Conservation (phyloP, 345 rosid species). For the Aegle marmelos region DNA sequence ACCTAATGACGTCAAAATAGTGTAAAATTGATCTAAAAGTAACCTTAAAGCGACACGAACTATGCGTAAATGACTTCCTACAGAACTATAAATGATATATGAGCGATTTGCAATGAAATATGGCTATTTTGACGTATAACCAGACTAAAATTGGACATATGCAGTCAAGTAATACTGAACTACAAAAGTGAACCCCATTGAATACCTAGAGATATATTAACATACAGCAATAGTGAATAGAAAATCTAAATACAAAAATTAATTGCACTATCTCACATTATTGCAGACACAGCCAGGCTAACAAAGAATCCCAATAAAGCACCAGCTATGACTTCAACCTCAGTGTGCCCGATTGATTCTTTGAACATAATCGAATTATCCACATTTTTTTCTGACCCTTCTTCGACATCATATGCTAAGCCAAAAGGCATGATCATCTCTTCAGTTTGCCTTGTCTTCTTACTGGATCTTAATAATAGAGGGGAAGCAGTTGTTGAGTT, state of each 20-base stretch:
- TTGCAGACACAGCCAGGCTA: slow-evolving; percentile 42
- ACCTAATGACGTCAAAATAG: too few relatives aligned
- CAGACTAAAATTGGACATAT: neutral
- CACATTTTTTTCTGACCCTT: slow-evolving; percentile 17
- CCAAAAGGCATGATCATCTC: slow-evolving; percentile 8
- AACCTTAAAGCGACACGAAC: too few relatives aligned
- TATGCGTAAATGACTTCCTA: too few relatives aligned
- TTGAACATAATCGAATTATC: slow-evolving; percentile 32
- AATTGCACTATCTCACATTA: slow-evolving; percentile 7
- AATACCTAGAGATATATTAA: neutral
- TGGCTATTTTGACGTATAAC: neutral
- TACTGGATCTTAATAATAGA: slow-evolving; percentile 12
- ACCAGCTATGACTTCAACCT: slow-evolving; percentile 81
- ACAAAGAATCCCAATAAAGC: slow-evolving; percentile 69
- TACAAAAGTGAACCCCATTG: neutral
- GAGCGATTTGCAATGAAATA: too few relatives aligned
- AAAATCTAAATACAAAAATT: neutral
- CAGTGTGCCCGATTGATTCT: slow-evolving; percentile 86
- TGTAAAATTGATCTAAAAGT: too few relatives aligned
- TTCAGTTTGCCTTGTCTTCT: neutral
- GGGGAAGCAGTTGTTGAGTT: slow-evolving; percentile 18
- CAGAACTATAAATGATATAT: too few relatives aligned
- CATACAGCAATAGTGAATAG: neutral
- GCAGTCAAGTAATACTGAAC: neutral
- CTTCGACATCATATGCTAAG: slow-evolving; percentile 2